phyloP scores from a whole-genome alignment of 139 green algal species.

The Edaphochlamys debaryana region DNA sequence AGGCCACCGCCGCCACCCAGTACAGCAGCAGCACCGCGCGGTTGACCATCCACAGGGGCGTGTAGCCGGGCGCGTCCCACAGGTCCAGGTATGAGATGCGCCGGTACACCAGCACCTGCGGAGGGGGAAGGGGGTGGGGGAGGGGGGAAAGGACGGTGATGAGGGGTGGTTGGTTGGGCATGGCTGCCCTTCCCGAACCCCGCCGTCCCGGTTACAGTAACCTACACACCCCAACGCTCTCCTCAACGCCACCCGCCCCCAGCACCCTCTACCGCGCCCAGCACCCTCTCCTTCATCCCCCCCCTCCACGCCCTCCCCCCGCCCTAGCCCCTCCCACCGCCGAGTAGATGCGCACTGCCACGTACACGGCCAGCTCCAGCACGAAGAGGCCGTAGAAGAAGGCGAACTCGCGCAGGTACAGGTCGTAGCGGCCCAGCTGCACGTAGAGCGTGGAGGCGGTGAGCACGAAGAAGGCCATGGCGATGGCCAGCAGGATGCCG shows the following conservation, averaged over 20 bases:
- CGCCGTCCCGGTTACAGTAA: too few relatives aligned
- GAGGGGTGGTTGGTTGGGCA: not conserved
- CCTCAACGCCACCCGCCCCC: too few relatives aligned
- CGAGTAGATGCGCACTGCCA: slow-evolving; percentile 14
- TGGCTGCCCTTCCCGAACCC: not conserved
- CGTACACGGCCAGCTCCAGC: slow-evolving; percentile 28
- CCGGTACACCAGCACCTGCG: slow-evolving; percentile 32
- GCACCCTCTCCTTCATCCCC: not conserved
- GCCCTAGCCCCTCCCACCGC: slow-evolving; percentile 9
- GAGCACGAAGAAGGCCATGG: slow-evolving; percentile 52
- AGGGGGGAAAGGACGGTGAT: not conserved
- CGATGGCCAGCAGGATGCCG: slow-evolving; percentile 36
- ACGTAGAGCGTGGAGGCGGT: slow-evolving; percentile 42
- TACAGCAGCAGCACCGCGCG: slow-evolving; percentile 38
- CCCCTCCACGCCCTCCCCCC: not conserved
- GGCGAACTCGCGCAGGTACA: slow-evolving; percentile 45
- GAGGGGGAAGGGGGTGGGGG: too few relatives aligned
- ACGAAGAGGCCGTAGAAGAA: slow-evolving; percentile 26
- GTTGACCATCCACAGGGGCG: slow-evolving; percentile 30
- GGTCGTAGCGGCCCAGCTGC: slow-evolving; percentile 44
- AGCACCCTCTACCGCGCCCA: too few relatives aligned
- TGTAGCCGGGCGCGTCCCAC: slow-evolving; percentile 33
- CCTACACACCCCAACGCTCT: too few relatives aligned
- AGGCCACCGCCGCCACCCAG: slow-evolving; percentile 12
- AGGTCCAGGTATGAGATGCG: slow-evolving; percentile 20